Base-by-base conservation (phyloP, 345 rosid genomes). In the Acer campestre region DNA sequence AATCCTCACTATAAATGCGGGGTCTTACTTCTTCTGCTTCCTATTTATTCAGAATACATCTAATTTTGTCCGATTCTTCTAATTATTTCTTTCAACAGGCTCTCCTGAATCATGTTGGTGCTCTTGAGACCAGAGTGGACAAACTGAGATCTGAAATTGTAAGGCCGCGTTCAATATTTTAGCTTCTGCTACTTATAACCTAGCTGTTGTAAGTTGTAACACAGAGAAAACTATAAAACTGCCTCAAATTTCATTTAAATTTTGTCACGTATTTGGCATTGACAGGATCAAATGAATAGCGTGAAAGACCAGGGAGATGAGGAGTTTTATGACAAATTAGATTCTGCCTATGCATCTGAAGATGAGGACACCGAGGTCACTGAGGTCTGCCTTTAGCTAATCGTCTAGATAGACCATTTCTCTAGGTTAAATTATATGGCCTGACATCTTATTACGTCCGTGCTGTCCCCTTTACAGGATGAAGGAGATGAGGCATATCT, bases 81-180 rank as follows among this genome's bases (percentile, higher is more conserved):
- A 4, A 56, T 83, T 59, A 69, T 70, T 80, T 71, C 75, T 75
- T 78, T 48, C 56, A 76, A 85, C 94, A 95, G 99, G 97, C 93
- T 79, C 85, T 95, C 25, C 79, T 86, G 46, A 90, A 87, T 68
- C 94, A 95, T 74, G 78, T 93, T 64, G 84, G 77, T 18, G 75
- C 74, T 3, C 77, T 95, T 84, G 91, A 90, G 82, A 74, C 75
- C 10, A 91, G 76, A 79, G 91, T 87, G 78, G 93, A 88, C 82
- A 83, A 81, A 80, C 78, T 93, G 70, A 88, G 92, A 91, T 88
- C 87, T 42, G 98, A 93, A 86, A 89, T 95, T 18, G 99, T 95
- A 87, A 82, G 93, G 71, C 77, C 48, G 78, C 71, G 16, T 49
- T 64, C 2, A 10, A 51, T 35, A 10, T 11, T 68, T 75, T 78